Conservation (phyloP, 305 asterid species). For the Fraxinus xanthoxyloides region DNA sequence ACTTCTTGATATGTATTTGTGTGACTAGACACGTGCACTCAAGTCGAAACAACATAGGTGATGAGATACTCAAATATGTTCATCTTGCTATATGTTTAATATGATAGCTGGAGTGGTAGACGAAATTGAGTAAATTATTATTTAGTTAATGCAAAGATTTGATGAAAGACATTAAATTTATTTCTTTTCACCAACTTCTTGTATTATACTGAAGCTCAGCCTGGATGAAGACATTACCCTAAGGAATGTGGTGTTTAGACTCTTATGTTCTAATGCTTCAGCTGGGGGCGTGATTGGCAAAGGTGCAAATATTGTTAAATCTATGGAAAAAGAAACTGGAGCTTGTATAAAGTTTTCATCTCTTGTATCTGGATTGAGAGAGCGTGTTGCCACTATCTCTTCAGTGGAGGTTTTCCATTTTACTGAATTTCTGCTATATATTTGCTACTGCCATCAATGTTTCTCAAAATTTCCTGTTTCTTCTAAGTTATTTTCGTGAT, state of each 20-base stretch:
- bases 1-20: neutral
- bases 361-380: slow-evolving; percentile 42
- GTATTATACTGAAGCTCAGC: neutral
- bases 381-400: slow-evolving; percentile 54
- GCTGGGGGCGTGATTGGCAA: slow-evolving; percentile 62
- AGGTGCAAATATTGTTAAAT: slow-evolving; percentile 43
- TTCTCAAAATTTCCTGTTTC: neutral
- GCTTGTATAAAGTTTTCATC: slow-evolving; percentile 52
- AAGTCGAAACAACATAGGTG: neutral
- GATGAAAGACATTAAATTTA: neutral
- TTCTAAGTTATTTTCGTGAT: slow-evolving; percentile 19
- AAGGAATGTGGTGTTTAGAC: slow-evolving; percentile 43
- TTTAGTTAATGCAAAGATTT: neutral
- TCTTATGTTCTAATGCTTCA: slow-evolving; percentile 46
- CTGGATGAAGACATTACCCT: slow-evolving; percentile 27
- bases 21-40: neutral
- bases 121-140: neutral
- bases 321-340: slow-evolving; percentile 57
- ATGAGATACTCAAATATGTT: neutral
- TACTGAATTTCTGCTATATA: slow-evolving; percentile 15
- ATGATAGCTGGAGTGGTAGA: neutral
- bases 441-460: neutral
- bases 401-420: slow-evolving; percentile 44
- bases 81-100: neutral
- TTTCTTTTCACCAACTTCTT: neutral